Evolutionary conservation across 306 rosid species (phyloP), one percentile per base, ranked within the genome.

Genomic region (Calophaca sinica): DNA sequence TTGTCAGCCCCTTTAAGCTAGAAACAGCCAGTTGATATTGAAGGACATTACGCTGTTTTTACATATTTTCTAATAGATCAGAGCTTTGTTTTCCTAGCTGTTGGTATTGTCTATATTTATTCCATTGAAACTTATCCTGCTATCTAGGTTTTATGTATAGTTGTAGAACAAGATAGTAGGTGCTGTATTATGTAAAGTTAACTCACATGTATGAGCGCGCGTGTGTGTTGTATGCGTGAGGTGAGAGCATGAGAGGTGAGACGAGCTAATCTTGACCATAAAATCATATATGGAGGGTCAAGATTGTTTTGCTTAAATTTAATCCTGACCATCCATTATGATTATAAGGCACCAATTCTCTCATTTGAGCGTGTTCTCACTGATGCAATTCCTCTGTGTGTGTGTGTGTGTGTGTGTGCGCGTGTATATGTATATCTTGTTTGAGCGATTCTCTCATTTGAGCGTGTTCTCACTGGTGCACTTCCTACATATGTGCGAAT

Each of bases 61-160:
- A 45, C 49, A 38, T 39, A n/a, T 74, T 62, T 54, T 57, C 9
- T 49, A 51, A 26, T 45, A 53, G 39, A 49, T 50, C n/a, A 35
- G 14, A 61, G n/a, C 3, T 55, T 9, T 41, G 4, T 49, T 62
- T 62, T 49, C 10, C 14, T 12, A 50, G 42, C 7, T 2, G 9
- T 50, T 62, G 44, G 62, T 50, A 31, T n/a, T 6, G 42, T 35
- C 26, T 33, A 35, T 62, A 15, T 26, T 35, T 38, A 61, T 32
- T 63, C 39, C 44, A 41, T 75, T n/a, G 51, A 75, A 64, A 32
- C 72, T 74, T 62, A 20, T 31, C 32, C 31, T 50, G 38, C 64
- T 38, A 5, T 52, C 42, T 26, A 51, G 45, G 7, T n/a, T 75
- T 28, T 13, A 12, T 33, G 54, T 52, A 5, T 51, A 50, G 42